Percentiles rank a stretch among this genome's conserved stretches.
phyloP scores from a whole-genome alignment of 2,329 filamentous ascomycete species.

The Reticulascus tulasneorum region DNA sequence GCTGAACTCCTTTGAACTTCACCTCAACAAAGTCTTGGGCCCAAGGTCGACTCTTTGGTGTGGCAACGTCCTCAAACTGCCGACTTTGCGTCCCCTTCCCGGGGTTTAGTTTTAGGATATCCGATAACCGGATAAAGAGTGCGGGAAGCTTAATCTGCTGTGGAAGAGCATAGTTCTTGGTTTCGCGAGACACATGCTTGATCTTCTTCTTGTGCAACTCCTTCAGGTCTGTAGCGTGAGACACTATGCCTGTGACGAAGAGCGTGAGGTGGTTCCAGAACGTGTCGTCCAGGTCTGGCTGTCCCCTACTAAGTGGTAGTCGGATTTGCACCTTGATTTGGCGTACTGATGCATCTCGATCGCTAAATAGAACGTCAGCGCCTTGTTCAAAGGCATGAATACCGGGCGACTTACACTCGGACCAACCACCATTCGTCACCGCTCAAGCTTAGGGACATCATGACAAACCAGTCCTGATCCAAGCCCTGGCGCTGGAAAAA shows the following conservation, averaged over 20 bases:
- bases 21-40: slow-evolving; percentile 56
- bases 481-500: slow-evolving; percentile 73
- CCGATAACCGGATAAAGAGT: slow-evolving; percentile 45
- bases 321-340: slow-evolving; percentile 16
- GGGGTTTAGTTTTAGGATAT: slow-evolving; percentile 28
- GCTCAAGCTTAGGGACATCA: slow-evolving; percentile 63
- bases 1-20: slow-evolving; percentile 46
- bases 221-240: slow-evolving; percentile 45
- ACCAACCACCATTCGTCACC: slow-evolving; percentile 80
- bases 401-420: slow-evolving; percentile 58
- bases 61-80: too few species aligned
- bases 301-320: slow-evolving; percentile 39
- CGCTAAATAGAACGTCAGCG: slow-evolving; percentile 16
- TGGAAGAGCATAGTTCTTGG: slow-evolving; percentile 33
- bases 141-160: slow-evolving; percentile 43
- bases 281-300: slow-evolving; percentile 39
- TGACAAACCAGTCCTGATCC: slow-evolving; percentile 68
- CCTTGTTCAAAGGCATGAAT: background rate
- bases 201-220: slow-evolving; percentile 42
- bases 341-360: slow-evolving; percentile 20
- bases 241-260: slow-evolving; percentile 47
- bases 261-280: slow-evolving; percentile 52
- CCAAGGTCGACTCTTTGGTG: slow-evolving; percentile 40
- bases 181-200: slow-evolving; percentile 30
- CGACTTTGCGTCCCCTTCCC: too few species aligned